Percentiles rank a stretch among this genome's conserved stretches.
These are phyloP conservation scores for Mucor ambiguus DNA, from an alignment of 371 early-diverging fungal species.

Conservation along the genomic window DNA sequence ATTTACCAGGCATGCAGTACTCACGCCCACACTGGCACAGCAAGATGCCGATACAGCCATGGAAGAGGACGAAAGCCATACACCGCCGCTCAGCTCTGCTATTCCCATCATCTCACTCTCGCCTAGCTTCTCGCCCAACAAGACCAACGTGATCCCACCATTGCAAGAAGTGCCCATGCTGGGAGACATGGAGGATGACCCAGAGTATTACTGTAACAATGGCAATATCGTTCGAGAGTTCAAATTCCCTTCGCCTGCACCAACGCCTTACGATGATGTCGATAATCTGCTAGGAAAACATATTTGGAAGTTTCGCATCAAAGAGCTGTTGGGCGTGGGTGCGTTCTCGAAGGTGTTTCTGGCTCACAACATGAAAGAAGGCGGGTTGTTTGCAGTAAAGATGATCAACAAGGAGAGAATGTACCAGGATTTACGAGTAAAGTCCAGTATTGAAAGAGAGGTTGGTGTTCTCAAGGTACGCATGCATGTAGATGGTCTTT, in stretches of 20 bases:
- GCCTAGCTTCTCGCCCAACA: slow-evolving; percentile 27
- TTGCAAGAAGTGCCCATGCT: slow-evolving; percentile 38
- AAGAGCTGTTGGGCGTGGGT: slow-evolving; percentile 28
- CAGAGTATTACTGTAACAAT: not conserved
- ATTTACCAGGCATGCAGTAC: slow-evolving; percentile 16
- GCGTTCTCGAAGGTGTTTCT: slow-evolving; percentile 35
- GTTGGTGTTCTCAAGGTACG: slow-evolving; percentile 31
- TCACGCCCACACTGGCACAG: not conserved
- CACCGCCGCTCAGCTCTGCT: slow-evolving; percentile 5
- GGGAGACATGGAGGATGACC: slow-evolving; percentile 39
- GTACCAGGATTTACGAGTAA: slow-evolving; percentile 17
- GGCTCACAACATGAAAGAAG: slow-evolving; percentile 27
- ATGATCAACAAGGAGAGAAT: slow-evolving; percentile 29
- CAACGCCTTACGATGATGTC: not conserved
- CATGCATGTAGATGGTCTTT: no score
- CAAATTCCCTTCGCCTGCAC: slow-evolving; percentile 12
- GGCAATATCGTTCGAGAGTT: slow-evolving; percentile 10
- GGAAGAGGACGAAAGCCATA: not conserved
- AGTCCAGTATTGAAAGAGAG: slow-evolving; percentile 36
- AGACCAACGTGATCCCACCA: slow-evolving; percentile 37
- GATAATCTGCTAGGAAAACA: slow-evolving; percentile 23
- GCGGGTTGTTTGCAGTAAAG: slow-evolving; percentile 24
- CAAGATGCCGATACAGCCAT: slow-evolving; percentile 1
- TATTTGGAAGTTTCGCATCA: slow-evolving; percentile 28
- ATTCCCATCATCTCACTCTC: slow-evolving; percentile 42